A percentile compares a stretch with the other conserved stretches of the same genome.
Conservation (phyloP, 176 grass and related monocot genomes). For the sorghum (Sorghum bicolor) region DNA sequence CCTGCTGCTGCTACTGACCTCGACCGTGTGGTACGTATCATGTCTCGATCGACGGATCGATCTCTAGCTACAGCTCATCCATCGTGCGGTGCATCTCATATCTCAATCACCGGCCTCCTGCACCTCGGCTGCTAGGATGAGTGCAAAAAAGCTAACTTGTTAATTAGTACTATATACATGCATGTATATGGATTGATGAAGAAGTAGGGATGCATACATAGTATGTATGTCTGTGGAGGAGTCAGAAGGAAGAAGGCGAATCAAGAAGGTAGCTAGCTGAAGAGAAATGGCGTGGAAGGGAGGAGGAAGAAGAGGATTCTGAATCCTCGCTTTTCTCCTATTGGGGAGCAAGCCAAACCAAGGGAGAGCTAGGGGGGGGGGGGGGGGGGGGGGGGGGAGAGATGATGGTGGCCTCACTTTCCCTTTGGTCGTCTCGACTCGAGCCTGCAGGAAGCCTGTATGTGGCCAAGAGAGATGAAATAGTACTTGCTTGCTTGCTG, state of each 20-base stretch:
- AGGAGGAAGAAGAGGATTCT: conserved; percentile 1
- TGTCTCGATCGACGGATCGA: conserved; percentile 24
- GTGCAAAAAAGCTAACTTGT: not conserved
- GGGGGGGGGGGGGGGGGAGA: not conserved
- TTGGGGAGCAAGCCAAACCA: not conserved
- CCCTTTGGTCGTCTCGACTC: conserved; percentile 42
- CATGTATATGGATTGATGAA: not conserved
- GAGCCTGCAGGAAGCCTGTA: conserved; percentile 6
- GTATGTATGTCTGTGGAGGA: not conserved
- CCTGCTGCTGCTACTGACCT: conserved; percentile 5
- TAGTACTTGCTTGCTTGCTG: conserved; percentile 12
- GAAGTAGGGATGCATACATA: not conserved
- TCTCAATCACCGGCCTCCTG: conserved; percentile 17
- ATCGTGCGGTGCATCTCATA: conserved; percentile 2
- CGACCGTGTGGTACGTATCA: conserved; percentile 18
- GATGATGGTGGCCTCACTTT: conserved; percentile 31
- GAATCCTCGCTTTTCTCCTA: conserved; percentile 15
- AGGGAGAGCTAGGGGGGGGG: not conserved
- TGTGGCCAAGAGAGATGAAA: conserved; percentile 43
- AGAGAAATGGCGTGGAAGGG: not conserved
- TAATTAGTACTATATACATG: not conserved
- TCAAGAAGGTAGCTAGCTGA: not conserved
- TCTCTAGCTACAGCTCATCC: conserved; percentile 1
- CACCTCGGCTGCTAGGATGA: not conserved
- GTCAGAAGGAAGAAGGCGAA: conserved; percentile 9